Conservation (phyloP, 345 rosid species). For the Pseudoturritis turrita region DNA sequence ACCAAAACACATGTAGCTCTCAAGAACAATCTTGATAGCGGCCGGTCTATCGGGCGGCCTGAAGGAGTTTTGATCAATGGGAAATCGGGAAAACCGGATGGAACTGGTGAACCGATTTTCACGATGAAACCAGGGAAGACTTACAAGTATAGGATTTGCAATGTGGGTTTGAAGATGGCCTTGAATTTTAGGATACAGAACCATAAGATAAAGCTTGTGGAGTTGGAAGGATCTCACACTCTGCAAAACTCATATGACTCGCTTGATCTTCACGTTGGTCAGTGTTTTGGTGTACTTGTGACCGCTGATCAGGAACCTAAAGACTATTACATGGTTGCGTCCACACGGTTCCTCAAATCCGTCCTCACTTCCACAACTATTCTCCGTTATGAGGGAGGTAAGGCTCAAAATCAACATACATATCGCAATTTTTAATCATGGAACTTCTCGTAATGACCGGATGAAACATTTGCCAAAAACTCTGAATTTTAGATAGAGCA, state of each 20-base stretch:
- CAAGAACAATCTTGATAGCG: slow-evolving; percentile 35
- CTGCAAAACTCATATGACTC: slow-evolving; percentile 59
- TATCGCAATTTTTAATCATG: no score
- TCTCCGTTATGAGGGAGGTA: slow-evolving; percentile 39
- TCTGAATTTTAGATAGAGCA: no score
- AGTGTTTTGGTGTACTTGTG: slow-evolving; percentile 64
- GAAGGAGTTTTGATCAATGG: slow-evolving; percentile 53
- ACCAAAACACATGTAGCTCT: slow-evolving; percentile 42
- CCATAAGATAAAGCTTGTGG: slow-evolving; percentile 67
- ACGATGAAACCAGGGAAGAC: slow-evolving; percentile 58
- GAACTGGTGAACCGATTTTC: slow-evolving; percentile 35
- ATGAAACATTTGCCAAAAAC: no score
- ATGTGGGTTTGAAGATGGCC: slow-evolving; percentile 61
- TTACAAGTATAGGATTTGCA: slow-evolving; percentile 71
- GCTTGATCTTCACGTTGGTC: slow-evolving; percentile 73
- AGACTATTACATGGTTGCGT: slow-evolving; percentile 64
- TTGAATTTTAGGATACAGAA: slow-evolving; percentile 81
- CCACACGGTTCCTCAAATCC: slow-evolving; percentile 57
- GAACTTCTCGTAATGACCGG: no score
- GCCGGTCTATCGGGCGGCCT: slow-evolving; percentile 39
- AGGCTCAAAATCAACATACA: no score
- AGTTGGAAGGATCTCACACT: slow-evolving; percentile 79
- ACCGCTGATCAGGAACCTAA: slow-evolving; percentile 62
- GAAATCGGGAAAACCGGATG: slow-evolving; percentile 32
- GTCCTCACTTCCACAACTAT: slow-evolving; percentile 53